phyloP scores from a whole-genome alignment of 2,329 filamentous ascomycete genomes.

The Sclerotinia spermophila region DNA sequence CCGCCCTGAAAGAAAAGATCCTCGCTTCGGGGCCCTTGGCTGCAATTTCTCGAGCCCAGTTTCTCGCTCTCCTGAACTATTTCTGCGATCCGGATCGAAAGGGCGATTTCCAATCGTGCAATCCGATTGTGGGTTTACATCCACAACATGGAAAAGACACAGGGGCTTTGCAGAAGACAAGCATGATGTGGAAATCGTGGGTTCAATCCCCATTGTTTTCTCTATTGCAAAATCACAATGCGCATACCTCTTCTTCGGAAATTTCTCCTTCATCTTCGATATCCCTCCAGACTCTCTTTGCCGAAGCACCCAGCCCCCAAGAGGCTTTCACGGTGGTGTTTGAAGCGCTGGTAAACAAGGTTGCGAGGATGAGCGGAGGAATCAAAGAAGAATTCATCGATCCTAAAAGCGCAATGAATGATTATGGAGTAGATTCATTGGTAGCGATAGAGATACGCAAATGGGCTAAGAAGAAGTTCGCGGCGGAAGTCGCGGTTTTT shows the following conservation, averaged over 20 bases:
- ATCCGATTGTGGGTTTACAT: background rate
- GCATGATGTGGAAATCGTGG: background rate
- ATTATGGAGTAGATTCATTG: background rate
- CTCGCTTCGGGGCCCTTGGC: background rate
- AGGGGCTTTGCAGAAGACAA: background rate
- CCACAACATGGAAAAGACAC: background rate
- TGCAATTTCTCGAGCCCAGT: background rate
- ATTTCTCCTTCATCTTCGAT: background rate
- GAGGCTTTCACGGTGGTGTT: background rate
- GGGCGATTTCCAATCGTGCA: background rate
- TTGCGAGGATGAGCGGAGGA: background rate
- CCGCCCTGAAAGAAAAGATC: slow-evolving; percentile 18
- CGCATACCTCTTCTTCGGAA: background rate
- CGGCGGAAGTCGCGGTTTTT: background rate
- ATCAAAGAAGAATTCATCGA: background rate
- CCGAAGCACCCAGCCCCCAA: background rate
- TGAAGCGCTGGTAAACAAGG: background rate
- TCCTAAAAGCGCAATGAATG: background rate
- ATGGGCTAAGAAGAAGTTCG: background rate
- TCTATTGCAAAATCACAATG: no score
- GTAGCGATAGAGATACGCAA: background rate
- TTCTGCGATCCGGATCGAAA: background rate
- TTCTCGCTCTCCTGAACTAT: background rate
- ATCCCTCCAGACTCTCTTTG: background rate
- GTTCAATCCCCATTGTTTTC: background rate